Base-by-base conservation (phyloP, 768 basidiomycete genomes). In the Lactarius sanguifluus region DNA sequence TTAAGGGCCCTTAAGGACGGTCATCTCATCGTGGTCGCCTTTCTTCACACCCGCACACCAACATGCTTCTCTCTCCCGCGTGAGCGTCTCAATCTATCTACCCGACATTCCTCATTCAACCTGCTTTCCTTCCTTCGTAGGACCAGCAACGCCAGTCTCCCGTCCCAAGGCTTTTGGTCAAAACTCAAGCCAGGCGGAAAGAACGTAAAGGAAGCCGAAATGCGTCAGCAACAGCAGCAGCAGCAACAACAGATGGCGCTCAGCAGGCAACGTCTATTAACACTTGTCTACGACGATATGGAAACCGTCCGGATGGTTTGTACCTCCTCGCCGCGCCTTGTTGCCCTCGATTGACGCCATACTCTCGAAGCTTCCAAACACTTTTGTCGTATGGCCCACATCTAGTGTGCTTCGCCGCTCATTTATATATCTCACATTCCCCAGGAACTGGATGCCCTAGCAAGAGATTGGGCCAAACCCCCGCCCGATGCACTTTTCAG, bases 21-120 rank as follows among this genome's bases (percentile, higher is more conserved):
- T 65, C 64, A 34, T 56, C 50, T 50, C 61, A 57, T 61, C 59
- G 54, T 58, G 38, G 56, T 16, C 16, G 10, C 32, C 63, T 47
- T 63, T 72, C 59, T 23, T 58, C 76, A 34, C 50, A 52, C 50
- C 25, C 25, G 50, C 50, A 52, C 50, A 25, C 50, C 50, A 45
- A 69, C 76, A 92, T 92, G 91, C 86, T 92, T 73, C 85, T 86
- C 77, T 92, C 90, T 70, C 91, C 91, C 76, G 86, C 90, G 91
- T 92, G 76, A 80, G 81, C 76, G 30, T 72, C 74, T 72, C 70
- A 69, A 66, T 30, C 58, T 55, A 67, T 66, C 68, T 66, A 60
- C 55, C 73, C 68, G 66, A 58, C 71, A 30, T 38, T 25, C 65
- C 45, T 58, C 76, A 72, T 72, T 68, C 72, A 72, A 70, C 69